Evolutionary conservation across 257 asterid species (phyloP).

Genomic region (Ballota nigra): DNA sequence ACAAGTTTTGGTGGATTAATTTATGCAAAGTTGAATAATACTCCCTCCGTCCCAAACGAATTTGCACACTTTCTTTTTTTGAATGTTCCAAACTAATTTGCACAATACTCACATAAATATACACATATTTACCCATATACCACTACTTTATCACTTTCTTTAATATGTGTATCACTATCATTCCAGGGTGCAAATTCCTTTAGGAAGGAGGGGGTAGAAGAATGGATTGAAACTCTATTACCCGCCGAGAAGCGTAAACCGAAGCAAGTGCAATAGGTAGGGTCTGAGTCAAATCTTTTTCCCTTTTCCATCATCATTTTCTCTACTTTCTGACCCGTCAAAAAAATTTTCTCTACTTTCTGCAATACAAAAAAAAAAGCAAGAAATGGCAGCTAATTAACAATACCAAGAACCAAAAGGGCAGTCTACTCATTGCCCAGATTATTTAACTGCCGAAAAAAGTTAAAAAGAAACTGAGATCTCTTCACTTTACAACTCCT

Average conservation of each 20-base stretch:
- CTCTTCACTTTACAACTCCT: constrained; percentile 20
- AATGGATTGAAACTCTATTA: neutral
- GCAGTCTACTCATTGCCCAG: constrained; percentile 26
- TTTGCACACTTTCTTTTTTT: too few species aligned
- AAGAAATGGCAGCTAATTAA: constrained; percentile 31
- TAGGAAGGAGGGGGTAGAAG: too few species aligned
- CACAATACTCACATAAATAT: too few species aligned
- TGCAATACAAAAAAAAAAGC: constrained; percentile 23
- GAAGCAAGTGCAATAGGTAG: constrained; percentile 8
- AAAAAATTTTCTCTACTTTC: constrained; percentile 29
- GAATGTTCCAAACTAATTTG: too few species aligned
- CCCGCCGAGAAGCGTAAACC: neutral
- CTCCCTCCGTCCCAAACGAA: too few species aligned
- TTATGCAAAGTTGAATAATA: too few species aligned
- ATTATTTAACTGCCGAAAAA: constrained; percentile 19
- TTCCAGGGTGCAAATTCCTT: too few species aligned
- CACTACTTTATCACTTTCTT: too few species aligned
- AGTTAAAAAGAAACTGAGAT: constrained; percentile 16
- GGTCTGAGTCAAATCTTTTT: constrained; percentile 28
- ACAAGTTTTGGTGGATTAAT: too few species aligned
- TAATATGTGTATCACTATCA: too few species aligned
- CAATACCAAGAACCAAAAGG: constrained; percentile 26
- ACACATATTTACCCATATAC: too few species aligned
- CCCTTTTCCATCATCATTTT: constrained; percentile 27
- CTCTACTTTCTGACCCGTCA: constrained; percentile 32